Conservation (phyloP, 345 rosid species). For the Eucalyptus erythrocorys region DNA sequence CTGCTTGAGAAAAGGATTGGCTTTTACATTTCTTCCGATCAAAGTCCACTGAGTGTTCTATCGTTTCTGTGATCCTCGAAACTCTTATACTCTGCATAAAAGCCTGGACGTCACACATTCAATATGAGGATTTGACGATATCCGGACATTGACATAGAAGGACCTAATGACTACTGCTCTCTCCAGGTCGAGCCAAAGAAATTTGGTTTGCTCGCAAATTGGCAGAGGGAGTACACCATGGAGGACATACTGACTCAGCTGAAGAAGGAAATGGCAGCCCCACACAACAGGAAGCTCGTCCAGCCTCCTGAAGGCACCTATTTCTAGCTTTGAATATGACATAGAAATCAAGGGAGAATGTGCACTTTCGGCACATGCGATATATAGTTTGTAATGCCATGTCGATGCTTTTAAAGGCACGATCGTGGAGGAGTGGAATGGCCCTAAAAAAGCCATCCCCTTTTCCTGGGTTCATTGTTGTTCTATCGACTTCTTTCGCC, state of each 20-base stretch:
- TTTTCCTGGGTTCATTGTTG: constrained; percentile 18
- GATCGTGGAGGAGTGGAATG: constrained; percentile 20
- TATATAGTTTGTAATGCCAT: constrained; percentile 36
- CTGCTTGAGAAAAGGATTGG: neutral
- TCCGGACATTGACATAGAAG: neutral
- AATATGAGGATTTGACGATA: neutral
- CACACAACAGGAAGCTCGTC: constrained; percentile 71
- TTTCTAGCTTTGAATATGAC: constrained; percentile 34
- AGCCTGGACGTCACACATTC: neutral
- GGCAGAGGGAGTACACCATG: constrained; percentile 77
- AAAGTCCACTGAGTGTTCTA: neutral
- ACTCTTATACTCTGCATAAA: neutral
- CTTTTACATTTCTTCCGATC: neutral
- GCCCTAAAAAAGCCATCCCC: constrained; percentile 18
- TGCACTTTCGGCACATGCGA: constrained; percentile 13
- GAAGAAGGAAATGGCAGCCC: constrained; percentile 71
- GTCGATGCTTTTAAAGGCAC: constrained; percentile 23
- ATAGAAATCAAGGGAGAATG: constrained; percentile 4
- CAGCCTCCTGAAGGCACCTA: constrained; percentile 83
- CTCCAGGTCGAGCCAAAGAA: constrained; percentile 65
- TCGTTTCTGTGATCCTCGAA: neutral
- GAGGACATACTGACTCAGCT: constrained; percentile 65
- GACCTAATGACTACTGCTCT: neutral
- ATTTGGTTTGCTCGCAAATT: constrained; percentile 58
- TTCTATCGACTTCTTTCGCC: constrained; percentile 10